Evolutionary conservation across 2,329 filamentous ascomycete species (phyloP).

Genomic region (Phyllosticta citribraziliensis): DNA sequence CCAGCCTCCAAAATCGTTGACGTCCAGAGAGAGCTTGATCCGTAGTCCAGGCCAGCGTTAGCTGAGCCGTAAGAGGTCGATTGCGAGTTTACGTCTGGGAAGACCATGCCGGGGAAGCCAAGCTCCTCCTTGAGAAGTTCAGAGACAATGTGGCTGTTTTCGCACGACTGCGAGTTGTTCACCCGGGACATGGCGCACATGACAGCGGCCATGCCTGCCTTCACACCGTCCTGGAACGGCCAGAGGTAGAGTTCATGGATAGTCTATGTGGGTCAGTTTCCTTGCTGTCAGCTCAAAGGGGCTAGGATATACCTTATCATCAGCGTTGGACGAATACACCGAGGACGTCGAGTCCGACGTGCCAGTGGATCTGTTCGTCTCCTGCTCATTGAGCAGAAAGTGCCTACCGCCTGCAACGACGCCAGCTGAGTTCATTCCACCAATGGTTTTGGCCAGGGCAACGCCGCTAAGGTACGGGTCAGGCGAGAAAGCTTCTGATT

Average conservation of each 20-base stretch:
- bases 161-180: constrained; percentile 36
- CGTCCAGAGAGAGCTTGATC: constrained; percentile 12
- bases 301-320: constrained; percentile 13
- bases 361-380: constrained; percentile 13
- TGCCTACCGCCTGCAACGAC: constrained; percentile 13
- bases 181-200: constrained; percentile 30
- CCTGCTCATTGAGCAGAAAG: constrained; percentile 24
- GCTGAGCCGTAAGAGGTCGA: constrained; percentile 13
- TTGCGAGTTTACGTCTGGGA: constrained; percentile 21
- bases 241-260: constrained; percentile 24
- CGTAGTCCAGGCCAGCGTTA: constrained; percentile 13
- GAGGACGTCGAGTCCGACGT: background rate
- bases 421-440: constrained; percentile 1
- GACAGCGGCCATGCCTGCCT: constrained; percentile 19
- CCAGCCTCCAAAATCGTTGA: constrained; percentile 18
- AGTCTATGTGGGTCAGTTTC: background rate
- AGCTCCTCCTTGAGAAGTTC: constrained; percentile 41
- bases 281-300: constrained; percentile 7
- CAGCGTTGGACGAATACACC: constrained; percentile 13
- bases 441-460: background rate
- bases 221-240: constrained; percentile 22
- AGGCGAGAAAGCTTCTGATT: constrained; percentile 2
- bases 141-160: constrained; percentile 36
- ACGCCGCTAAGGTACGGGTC: constrained; percentile 3
- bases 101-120: constrained; percentile 21